Percentiles rank a stretch among this genome's conserved stretches.
Conservation (phyloP, 2,329 filamentous ascomycete genomes). For the Talaromyces sp. region DNA sequence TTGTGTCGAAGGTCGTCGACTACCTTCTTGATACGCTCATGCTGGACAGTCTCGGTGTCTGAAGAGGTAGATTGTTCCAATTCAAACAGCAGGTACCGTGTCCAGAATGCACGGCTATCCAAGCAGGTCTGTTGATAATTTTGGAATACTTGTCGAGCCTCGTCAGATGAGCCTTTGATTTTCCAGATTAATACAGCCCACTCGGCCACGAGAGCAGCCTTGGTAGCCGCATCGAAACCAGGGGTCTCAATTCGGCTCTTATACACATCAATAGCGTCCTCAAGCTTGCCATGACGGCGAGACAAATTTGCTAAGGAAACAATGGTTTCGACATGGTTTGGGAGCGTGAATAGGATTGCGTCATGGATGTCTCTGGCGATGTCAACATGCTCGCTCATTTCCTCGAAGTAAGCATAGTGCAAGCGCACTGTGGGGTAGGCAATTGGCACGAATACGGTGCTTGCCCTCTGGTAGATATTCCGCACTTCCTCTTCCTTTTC, state of each 20-base stretch:
- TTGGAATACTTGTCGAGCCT: slow-evolving; percentile 77
- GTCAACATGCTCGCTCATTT: slow-evolving; percentile 71
- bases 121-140: slow-evolving; percentile 80
- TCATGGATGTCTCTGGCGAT: slow-evolving; percentile 81
- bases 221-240: slow-evolving; percentile 70
- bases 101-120: slow-evolving; percentile 86
- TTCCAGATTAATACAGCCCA: slow-evolving; percentile 88
- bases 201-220: slow-evolving; percentile 81
- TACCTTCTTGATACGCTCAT: slow-evolving; percentile 74
- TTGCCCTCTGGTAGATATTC: slow-evolving; percentile 85
- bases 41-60: slow-evolving; percentile 62
- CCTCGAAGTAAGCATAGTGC: slow-evolving; percentile 93
- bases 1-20: slow-evolving; percentile 70
- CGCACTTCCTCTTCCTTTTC: slow-evolving; percentile 85
- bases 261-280: slow-evolving; percentile 79
- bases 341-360: slow-evolving; percentile 70
- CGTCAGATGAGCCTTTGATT: slow-evolving; percentile 72
- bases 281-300: slow-evolving; percentile 76
- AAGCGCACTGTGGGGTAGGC: slow-evolving; percentile 78
- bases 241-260: slow-evolving; percentile 74
- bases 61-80: slow-evolving; percentile 71
- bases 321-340: slow-evolving; percentile 82
- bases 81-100: slow-evolving; percentile 84
- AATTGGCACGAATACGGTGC: slow-evolving; percentile 80
- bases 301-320: slow-evolving; percentile 82